Conservation (phyloP, 2,329 filamentous ascomycete species). For the Kalaharituber pfeilii region DNA sequence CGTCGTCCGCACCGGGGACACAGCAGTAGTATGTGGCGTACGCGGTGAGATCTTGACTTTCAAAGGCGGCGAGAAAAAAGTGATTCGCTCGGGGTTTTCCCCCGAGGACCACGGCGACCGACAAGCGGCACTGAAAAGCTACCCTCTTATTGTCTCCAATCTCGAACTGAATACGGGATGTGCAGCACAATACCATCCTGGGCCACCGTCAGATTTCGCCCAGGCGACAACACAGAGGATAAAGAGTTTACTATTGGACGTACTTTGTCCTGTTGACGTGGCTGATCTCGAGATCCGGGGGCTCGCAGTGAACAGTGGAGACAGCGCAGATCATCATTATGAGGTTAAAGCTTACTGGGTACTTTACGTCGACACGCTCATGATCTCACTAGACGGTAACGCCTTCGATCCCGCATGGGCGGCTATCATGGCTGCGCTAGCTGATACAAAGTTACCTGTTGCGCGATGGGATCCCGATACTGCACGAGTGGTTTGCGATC, state of each 20-base stretch:
- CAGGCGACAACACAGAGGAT: slow-evolving; percentile 63
- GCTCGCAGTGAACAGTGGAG: slow-evolving; percentile 4
- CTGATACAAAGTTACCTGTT: slow-evolving; percentile 56
- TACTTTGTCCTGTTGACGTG: slow-evolving; percentile 46
- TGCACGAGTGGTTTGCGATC: slow-evolving; percentile 61
- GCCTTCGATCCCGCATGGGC: slow-evolving; percentile 84
- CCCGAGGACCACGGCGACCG: slow-evolving; percentile 32
- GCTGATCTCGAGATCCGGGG: slow-evolving; percentile 50
- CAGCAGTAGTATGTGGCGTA: slow-evolving; percentile 85
- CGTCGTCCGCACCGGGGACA: slow-evolving; percentile 74
- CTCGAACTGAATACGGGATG: slow-evolving; percentile 83
- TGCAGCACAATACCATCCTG: slow-evolving; percentile 68
- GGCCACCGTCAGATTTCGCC: slow-evolving; percentile 45
- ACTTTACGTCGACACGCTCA: slow-evolving; percentile 86
- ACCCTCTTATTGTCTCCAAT: slow-evolving; percentile 74
- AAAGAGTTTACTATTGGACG: slow-evolving; percentile 60
- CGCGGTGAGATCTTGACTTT: slow-evolving; percentile 68
- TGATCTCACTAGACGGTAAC: slow-evolving; percentile 83
- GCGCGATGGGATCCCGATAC: slow-evolving; percentile 72
- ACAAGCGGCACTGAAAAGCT: slow-evolving; percentile 30
- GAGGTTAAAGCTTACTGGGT: slow-evolving; percentile 75
- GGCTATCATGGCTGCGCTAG: slow-evolving; percentile 61
- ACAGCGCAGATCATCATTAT: slow-evolving; percentile 2
- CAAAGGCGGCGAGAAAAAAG: slow-evolving; percentile 44
- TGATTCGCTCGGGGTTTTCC: slow-evolving; percentile 24